These are phyloP conservation scores for Pseudocercospora eumusae DNA, from an alignment of 2,329 filamentous ascomycete genomes.

Conservation along the genomic window DNA sequence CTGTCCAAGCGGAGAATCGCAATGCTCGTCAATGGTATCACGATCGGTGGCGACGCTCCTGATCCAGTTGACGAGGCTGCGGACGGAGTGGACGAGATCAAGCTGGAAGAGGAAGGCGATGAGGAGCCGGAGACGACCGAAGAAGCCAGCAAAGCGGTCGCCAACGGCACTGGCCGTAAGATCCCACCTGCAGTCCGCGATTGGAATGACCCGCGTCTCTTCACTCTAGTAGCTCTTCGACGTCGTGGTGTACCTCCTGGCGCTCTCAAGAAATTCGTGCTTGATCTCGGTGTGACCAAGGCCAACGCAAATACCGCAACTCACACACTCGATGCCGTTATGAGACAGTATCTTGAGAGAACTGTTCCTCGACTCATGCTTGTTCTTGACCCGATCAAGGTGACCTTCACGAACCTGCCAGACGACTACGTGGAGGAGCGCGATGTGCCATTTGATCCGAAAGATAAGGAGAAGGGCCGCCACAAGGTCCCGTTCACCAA, in stretches of 20 bases:
- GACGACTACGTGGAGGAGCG: conserved; percentile 67
- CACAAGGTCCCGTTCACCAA: conserved; percentile 68
- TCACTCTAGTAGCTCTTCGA: conserved; percentile 80
- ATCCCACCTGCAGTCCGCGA: conserved; percentile 66
- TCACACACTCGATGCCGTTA: conserved; percentile 77
- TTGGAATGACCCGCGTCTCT: conserved; percentile 90
- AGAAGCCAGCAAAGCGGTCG: conserved; percentile 28
- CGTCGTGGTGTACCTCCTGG: conserved; percentile 84
- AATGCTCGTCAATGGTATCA: conserved; percentile 71
- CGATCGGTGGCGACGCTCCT: conserved; percentile 34
- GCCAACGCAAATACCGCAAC: conserved; percentile 77
- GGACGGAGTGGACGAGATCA: conserved; percentile 43
- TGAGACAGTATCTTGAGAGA: conserved; percentile 82
- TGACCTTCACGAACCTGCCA: conserved; percentile 76
- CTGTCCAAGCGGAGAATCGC: conserved; percentile 83
- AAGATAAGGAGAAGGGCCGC: conserved; percentile 68
- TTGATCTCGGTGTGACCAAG: conserved; percentile 88
- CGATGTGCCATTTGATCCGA: conserved; percentile 76
- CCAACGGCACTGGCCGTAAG: conserved; percentile 29
- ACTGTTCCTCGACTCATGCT: conserved; percentile 89
- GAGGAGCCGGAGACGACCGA: conserved; percentile 36
- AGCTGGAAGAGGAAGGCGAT: conserved; percentile 47
- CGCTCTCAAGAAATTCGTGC: conserved; percentile 85
- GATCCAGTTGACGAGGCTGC: conserved; percentile 34
- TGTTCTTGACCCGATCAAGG: conserved; percentile 79